A percentile compares a stretch with the other conserved stretches of the same genome.
phyloP scores from a whole-genome alignment of 2,329 filamentous ascomycete genomes.

The Trichoderma brevicompactum region DNA sequence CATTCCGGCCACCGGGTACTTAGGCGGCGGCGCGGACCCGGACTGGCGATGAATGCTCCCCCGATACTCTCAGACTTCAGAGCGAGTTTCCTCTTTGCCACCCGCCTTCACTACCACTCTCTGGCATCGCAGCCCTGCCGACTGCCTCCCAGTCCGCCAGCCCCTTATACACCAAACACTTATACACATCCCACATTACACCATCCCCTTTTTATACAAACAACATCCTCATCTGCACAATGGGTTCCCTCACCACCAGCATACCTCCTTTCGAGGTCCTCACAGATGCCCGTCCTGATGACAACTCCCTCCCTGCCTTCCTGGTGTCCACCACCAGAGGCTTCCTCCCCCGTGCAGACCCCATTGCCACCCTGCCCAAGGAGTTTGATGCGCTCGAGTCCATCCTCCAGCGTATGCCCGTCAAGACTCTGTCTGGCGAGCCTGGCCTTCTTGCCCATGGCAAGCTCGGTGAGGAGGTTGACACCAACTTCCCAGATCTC shows the following conservation, averaged over 20 bases:
- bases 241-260: slow-evolving; percentile 48
- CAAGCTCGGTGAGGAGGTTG: slow-evolving; percentile 74
- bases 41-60: slow-evolving; percentile 26
- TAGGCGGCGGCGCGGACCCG: slow-evolving; percentile 45
- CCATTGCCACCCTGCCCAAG: slow-evolving; percentile 65
- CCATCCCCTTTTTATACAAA: not conserved
- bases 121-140: slow-evolving; percentile 9
- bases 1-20: slow-evolving; percentile 56
- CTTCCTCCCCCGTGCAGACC: slow-evolving; percentile 72
- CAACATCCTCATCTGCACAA: slow-evolving; percentile 32
- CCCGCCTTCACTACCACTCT: slow-evolving; percentile 10
- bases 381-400: slow-evolving; percentile 76
- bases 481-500: slow-evolving; percentile 76
- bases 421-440: slow-evolving; percentile 72
- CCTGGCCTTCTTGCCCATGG: slow-evolving; percentile 78
- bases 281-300: slow-evolving; percentile 63
- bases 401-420: slow-evolving; percentile 76
- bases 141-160: not conserved
- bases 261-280: slow-evolving; percentile 61
- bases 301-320: slow-evolving; percentile 70
- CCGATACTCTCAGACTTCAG: slow-evolving; percentile 15
- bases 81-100: slow-evolving; percentile 14
- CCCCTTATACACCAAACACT: slow-evolving; percentile 27
- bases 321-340: slow-evolving; percentile 77
- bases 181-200: slow-evolving; percentile 9